Evolutionary conservation across 1,139 yeast species (phyloP).

Genomic region (Blastobotrys arbuscula): DNA sequence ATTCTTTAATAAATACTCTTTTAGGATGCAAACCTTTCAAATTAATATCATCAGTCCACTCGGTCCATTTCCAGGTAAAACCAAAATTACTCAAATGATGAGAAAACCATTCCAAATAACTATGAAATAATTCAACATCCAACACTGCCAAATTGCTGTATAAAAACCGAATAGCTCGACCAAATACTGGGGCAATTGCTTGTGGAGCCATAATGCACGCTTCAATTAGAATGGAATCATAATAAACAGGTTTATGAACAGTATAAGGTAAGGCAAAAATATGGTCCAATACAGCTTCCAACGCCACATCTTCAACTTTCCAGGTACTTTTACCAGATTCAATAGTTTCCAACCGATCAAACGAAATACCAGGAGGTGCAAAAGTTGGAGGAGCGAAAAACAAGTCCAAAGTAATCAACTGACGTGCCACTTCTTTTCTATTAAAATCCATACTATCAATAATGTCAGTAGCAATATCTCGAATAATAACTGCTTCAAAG

Average conservation of each 20-base stretch:
- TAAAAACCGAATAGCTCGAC: conserved; percentile 83
- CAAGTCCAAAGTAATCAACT: conserved; percentile 66
- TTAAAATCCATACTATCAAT: conserved; percentile 81
- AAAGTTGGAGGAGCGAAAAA: conserved; percentile 68
- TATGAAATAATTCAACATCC: conserved; percentile 68
- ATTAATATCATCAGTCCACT: conserved; percentile 51
- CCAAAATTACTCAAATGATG: conserved; percentile 91
- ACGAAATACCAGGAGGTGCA: conserved; percentile 77
- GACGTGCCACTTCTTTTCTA: conserved; percentile 81
- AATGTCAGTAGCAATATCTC: conserved; percentile 71
- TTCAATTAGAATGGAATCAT: conserved; percentile 80
- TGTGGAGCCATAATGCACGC: conserved; percentile 83
- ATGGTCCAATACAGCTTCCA: conserved; percentile 75
- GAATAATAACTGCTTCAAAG: conserved; percentile 57
- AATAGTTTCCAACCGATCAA: conserved; percentile 57
- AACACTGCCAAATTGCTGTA: conserved; percentile 61
- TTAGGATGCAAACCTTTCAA: conserved; percentile 60
- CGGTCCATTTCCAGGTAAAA: conserved; percentile 98
- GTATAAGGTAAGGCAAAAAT: conserved; percentile 70
- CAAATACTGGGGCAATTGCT: conserved; percentile 92
- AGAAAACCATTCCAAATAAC: conserved; percentile 88
- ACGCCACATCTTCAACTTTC: conserved; percentile 87
- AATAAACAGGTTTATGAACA: conserved; percentile 66
- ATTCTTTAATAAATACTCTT: conserved; percentile 65
- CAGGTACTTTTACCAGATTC: conserved; percentile 50